Evolutionary conservation across 1,284 basidiomycete genomes (phyloP).

Genomic region (Pascua sp.): DNA sequence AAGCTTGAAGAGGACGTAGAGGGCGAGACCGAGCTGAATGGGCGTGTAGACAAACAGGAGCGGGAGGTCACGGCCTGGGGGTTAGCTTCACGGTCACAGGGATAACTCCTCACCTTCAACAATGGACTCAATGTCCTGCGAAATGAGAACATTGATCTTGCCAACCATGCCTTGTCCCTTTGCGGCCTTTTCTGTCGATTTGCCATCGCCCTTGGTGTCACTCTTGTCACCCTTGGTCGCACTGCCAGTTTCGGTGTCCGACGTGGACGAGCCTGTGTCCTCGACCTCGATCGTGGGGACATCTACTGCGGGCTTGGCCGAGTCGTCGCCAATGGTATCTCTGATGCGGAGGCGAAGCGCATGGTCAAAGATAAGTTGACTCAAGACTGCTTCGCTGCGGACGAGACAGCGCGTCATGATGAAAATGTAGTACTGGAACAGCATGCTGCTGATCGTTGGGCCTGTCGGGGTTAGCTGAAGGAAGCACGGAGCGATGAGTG

Average conservation of each 20-base stretch:
- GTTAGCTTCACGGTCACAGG: not conserved
- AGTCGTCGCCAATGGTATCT: slow-evolving; percentile 33
- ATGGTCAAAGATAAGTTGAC: slow-evolving; percentile 68
- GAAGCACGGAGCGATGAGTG: not conserved
- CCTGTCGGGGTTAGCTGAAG: slow-evolving; percentile 9
- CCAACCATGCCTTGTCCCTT: slow-evolving; percentile 53
- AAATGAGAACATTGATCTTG: slow-evolving; percentile 59
- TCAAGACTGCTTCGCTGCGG: slow-evolving; percentile 61
- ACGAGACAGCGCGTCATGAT: slow-evolving; percentile 52
- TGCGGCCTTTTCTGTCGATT: slow-evolving; percentile 17
- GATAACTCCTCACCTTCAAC: slow-evolving; percentile 32
- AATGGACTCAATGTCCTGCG: slow-evolving; percentile 46
- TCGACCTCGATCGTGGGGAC: slow-evolving; percentile 18
- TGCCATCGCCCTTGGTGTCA: slow-evolving; percentile 20
- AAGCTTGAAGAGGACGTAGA: slow-evolving; percentile 41
- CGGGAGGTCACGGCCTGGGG: slow-evolving; percentile 39
- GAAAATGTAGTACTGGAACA: slow-evolving; percentile 48
- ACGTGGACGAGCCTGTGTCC: slow-evolving; percentile 7
- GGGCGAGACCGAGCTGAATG: slow-evolving; percentile 39
- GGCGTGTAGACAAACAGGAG: slow-evolving; percentile 43
- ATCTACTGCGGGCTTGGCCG: not conserved
- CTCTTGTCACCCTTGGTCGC: slow-evolving; percentile 12
- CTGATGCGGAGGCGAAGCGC: slow-evolving; percentile 62
- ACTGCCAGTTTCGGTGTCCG: too few species aligned
- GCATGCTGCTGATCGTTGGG: slow-evolving; percentile 49